These are phyloP conservation scores for Leccinum ochraceum DNA, from an alignment of 768 basidiomycete species.

Conservation along the genomic window DNA sequence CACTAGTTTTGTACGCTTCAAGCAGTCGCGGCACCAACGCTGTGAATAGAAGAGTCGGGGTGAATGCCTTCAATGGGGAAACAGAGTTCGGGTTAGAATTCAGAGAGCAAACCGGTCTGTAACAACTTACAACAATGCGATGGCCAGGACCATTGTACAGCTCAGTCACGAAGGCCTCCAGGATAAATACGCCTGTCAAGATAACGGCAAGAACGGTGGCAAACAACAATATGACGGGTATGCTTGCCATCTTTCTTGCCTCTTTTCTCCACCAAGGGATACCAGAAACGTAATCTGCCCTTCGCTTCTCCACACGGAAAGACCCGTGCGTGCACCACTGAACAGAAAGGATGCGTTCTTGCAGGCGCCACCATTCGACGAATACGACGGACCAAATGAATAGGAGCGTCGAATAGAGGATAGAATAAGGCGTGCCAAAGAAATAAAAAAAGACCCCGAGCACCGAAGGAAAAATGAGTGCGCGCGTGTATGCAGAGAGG, in stretches of 20 bases:
- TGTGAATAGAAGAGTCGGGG: conserved; percentile 83
- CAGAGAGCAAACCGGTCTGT: background rate
- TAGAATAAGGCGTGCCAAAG: conserved; percentile 71
- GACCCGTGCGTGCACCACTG: conserved; percentile 81
- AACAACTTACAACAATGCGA: conserved; percentile 64
- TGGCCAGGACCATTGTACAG: conserved; percentile 89
- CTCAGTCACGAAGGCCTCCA: conserved; percentile 89
- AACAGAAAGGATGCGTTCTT: conserved; percentile 80
- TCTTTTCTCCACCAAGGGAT: conserved; percentile 78
- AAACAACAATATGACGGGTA: conserved; percentile 76
- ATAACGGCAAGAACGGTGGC: conserved; percentile 67
- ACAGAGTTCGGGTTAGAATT: background rate
- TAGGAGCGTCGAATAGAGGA: conserved; percentile 72
- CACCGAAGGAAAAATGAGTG: conserved; percentile 72
- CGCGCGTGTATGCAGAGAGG: conserved; percentile 79
- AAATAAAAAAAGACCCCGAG: conserved; percentile 72
- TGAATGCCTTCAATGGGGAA: conserved; percentile 54
- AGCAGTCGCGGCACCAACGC: conserved; percentile 80
- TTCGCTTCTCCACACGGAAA: conserved; percentile 71
- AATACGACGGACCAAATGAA: conserved; percentile 85
- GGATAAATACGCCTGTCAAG: conserved; percentile 78
- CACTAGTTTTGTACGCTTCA: conserved; percentile 67
- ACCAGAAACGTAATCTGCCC: conserved; percentile 56
- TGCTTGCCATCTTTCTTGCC: conserved; percentile 60
- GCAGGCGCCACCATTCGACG: conserved; percentile 91